These are phyloP conservation scores for Aspergillus jensenii DNA, from an alignment of 2,329 filamentous ascomycete genomes.

Conservation along the genomic window DNA sequence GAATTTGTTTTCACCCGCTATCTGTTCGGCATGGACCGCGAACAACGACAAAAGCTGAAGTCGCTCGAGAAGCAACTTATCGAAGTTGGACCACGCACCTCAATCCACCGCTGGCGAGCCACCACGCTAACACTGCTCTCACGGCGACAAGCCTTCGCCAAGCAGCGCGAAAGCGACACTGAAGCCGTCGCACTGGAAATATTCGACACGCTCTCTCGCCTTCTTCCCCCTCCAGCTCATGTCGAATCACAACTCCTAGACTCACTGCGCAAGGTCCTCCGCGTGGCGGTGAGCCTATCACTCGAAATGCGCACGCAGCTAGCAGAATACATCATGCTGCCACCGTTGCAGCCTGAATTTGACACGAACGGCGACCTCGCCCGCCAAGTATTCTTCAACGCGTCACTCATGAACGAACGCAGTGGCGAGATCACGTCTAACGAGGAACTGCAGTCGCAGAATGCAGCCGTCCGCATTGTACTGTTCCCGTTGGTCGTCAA, in stretches of 20 bases:
- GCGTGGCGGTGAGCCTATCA: constrained; percentile 82
- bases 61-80: constrained; percentile 85
- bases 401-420: constrained; percentile 90
- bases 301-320: constrained; percentile 97
- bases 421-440: constrained; percentile 70
- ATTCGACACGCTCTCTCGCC: constrained; percentile 75
- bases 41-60: constrained; percentile 97
- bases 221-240: constrained; percentile 83
- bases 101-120: constrained; percentile 97
- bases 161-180: constrained; percentile 83
- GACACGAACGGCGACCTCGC: constrained; percentile 87
- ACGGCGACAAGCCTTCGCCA: constrained; percentile 73
- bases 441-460: constrained; percentile 74
- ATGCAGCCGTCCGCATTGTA: constrained; percentile 82
- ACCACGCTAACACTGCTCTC: constrained; percentile 89
- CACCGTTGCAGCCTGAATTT: constrained; percentile 90
- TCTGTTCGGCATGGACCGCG: constrained; percentile 96
- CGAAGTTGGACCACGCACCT: constrained; percentile 81
- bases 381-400: constrained; percentile 87
- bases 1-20: constrained; percentile 98
- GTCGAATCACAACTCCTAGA: constrained; percentile 77
- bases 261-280: constrained; percentile 83
- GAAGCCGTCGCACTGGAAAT: constrained; percentile 94
- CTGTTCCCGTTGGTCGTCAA: constrained; percentile 96
- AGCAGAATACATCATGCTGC: constrained; percentile 98